Conservation (phyloP, 306 rosid species). For the Carpinus fangiana region DNA sequence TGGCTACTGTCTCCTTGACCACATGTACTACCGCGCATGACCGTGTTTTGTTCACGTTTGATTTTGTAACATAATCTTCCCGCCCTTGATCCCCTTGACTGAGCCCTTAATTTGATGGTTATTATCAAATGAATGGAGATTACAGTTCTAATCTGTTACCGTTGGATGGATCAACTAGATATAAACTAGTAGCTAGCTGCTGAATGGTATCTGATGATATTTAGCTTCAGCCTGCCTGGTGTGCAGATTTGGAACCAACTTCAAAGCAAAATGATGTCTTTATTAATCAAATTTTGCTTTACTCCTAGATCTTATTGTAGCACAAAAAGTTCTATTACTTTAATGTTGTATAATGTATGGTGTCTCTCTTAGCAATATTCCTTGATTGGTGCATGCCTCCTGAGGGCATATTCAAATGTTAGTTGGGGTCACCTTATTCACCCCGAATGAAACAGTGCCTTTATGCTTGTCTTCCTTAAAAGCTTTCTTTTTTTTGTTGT, state of each 20-base stretch:
- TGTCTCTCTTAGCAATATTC: background rate
- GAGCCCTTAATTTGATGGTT: background rate
- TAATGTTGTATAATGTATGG: background rate
- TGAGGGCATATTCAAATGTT: background rate
- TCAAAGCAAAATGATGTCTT: slow-evolving; percentile 20
- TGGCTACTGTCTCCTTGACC: slow-evolving; percentile 70
- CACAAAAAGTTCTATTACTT: background rate
- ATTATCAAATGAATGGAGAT: background rate
- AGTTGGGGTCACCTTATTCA: background rate
- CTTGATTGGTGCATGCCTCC: background rate
- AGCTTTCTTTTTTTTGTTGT: background rate
- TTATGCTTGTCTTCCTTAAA: background rate
- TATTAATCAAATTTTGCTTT: background rate
- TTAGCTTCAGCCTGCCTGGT: background rate
- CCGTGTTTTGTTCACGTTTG: slow-evolving; percentile 12
- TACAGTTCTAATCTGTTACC: background rate
- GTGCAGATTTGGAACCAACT: slow-evolving; percentile 12
- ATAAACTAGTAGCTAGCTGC: background rate
- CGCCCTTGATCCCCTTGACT: background rate
- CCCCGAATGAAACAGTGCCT: background rate
- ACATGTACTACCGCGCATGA: slow-evolving; percentile 6
- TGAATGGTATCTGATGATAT: background rate
- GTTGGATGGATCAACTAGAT: background rate
- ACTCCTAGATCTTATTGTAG: background rate
- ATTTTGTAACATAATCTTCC: background rate